Percentiles rank a stretch among this genome's conserved stretches.
phyloP scores from a whole-genome alignment of 441 rosid genomes.

The Manihot esculenta region DNA sequence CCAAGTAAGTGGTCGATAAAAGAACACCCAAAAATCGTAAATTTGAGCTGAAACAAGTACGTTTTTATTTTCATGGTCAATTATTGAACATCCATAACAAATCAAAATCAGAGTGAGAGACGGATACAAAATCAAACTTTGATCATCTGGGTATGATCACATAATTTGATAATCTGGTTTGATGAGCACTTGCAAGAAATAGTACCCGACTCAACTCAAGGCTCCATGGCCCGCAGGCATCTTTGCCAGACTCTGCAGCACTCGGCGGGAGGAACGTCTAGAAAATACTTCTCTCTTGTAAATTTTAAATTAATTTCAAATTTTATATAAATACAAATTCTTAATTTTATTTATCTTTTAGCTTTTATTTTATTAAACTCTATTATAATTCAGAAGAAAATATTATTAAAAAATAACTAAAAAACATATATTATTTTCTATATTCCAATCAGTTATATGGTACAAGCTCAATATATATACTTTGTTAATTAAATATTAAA shows the following conservation, averaged over 20 bases:
- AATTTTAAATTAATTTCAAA: too few species aligned
- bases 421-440: too few species aligned
- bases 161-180: slow-evolving; percentile 27
- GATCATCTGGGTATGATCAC: slow-evolving; percentile 22
- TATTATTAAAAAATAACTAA: too few species aligned
- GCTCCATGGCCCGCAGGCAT: neutral
- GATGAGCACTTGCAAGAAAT: slow-evolving; percentile 16
- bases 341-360: too few species aligned
- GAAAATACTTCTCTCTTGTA: neutral
- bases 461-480: too few species aligned
- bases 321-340: too few species aligned
- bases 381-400: too few species aligned
- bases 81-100: neutral
- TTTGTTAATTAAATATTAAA: too few species aligned
- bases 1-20: slow-evolving; percentile 16
- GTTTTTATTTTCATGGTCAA: neutral
- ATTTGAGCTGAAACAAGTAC: slow-evolving; percentile 6
- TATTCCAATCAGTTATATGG: too few species aligned
- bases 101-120: neutral
- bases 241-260: slow-evolving; percentile 14
- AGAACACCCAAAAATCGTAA: slow-evolving; percentile 1
- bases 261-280: neutral
- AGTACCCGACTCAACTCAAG: slow-evolving; percentile 27
- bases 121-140: slow-evolving; percentile 10
- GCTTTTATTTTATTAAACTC: too few species aligned